phyloP scores from a whole-genome alignment of 1,284 basidiomycete genomes.

The Cryptococcus sp. region DNA sequence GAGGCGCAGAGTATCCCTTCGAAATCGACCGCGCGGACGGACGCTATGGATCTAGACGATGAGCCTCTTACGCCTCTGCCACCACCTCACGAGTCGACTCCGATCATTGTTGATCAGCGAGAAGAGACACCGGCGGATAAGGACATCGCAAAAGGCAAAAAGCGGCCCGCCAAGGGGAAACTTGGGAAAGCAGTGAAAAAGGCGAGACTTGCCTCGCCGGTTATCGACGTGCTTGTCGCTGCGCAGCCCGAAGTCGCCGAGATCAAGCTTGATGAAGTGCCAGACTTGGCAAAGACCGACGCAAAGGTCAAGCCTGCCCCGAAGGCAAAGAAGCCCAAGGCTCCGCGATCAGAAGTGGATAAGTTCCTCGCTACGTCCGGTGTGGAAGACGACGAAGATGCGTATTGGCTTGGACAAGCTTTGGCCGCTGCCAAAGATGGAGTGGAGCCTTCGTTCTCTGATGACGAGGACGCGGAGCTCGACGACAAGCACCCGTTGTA shows the following conservation, averaged over 20 bases:
- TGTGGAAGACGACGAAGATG: conserved; percentile 87
- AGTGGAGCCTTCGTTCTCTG: conserved; percentile 25
- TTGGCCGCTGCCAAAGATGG: conserved; percentile 59
- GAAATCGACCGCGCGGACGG: not conserved
- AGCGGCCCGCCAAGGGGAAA: conserved; percentile 25
- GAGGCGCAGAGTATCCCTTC: conserved; percentile 1
- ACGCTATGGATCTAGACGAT: conserved; percentile 13
- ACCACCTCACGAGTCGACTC: not conserved
- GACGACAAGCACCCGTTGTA: conserved; percentile 40
- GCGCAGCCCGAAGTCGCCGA: conserved; percentile 30
- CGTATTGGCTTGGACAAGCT: conserved; percentile 70
- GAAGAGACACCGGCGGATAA: not conserved
- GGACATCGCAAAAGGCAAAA: conserved; percentile 21
- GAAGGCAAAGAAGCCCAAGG: conserved; percentile 12
- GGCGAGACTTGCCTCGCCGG: conserved; percentile 26
- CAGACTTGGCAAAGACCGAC: not conserved
- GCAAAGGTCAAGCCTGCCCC: conserved; percentile 20
- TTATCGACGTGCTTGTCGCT: conserved; percentile 21
- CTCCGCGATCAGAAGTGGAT: conserved; percentile 29
- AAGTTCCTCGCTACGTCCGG: conserved; percentile 55
- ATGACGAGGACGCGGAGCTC: conserved; percentile 29
- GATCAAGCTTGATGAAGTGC: conserved; percentile 31
- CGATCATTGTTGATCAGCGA: not conserved
- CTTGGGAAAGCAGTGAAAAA: conserved; percentile 34
- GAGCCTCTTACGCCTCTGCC: not conserved